phyloP scores from a whole-genome alignment of 768 basidiomycete species.

The Mycena rebaudengoi region DNA sequence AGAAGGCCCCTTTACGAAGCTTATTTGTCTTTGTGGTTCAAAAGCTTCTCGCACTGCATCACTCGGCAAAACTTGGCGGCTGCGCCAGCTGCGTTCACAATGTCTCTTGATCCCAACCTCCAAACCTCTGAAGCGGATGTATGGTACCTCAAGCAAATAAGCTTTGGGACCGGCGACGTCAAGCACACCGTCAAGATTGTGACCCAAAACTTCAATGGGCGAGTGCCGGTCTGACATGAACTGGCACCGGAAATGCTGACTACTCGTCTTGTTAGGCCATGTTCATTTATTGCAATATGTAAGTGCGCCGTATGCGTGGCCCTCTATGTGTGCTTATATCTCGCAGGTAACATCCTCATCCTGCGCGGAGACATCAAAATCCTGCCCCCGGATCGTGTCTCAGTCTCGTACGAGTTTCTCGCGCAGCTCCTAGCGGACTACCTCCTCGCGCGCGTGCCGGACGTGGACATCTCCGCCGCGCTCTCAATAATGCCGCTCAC shows the following conservation, averaged over 20 bases:
- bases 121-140: slow-evolving; percentile 60
- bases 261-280: slow-evolving; percentile 63
- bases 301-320: slow-evolving; percentile 35
- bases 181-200: slow-evolving; percentile 64
- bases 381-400: slow-evolving; percentile 66
- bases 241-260: background rate
- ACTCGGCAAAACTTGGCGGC: background rate
- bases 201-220: slow-evolving; percentile 89
- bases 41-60: too few species aligned
- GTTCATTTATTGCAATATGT: slow-evolving; percentile 93
- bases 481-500: slow-evolving; percentile 81
- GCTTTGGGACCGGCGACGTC: slow-evolving; percentile 49
- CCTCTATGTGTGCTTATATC: slow-evolving; percentile 8
- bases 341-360: slow-evolving; percentile 85
- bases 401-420: slow-evolving; percentile 86
- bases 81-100: background rate
- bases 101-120: slow-evolving; percentile 5
- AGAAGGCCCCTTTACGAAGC: too few species aligned
- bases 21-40: too few species aligned
- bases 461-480: slow-evolving; percentile 74
- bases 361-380: slow-evolving; percentile 85
- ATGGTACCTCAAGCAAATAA: slow-evolving; percentile 80
- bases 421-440: slow-evolving; percentile 86
- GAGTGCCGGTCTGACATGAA: slow-evolving; percentile 34
- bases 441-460: slow-evolving; percentile 66